Base-by-base conservation (phyloP, 768 basidiomycete species). In the Tylopilus felleus region DNA sequence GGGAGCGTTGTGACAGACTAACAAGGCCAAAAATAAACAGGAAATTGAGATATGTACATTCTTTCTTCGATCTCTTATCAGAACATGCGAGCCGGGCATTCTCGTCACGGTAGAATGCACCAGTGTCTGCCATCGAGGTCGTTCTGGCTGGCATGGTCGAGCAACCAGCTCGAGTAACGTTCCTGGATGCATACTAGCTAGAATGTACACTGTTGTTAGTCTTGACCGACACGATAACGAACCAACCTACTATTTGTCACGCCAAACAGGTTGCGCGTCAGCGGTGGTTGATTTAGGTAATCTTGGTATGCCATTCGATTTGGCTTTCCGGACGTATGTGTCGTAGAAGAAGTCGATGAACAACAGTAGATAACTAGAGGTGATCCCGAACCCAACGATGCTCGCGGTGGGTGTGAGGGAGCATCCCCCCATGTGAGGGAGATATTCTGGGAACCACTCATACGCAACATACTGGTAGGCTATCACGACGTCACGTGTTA, bases 321-420 rank as follows among this genome's bases (percentile, higher is more conserved):
- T 39, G 4, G 52, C 16, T 23, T 53, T 56, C 23, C 51, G 39
- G 2, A 41, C 41, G n/a, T n/a, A n/a, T n/a, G n/a, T n/a, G n/a
- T n/a, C n/a, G n/a, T n/a, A n/a, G n/a, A n/a, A n/a, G n/a, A 64
- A 64, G 19, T 64, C 44, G 41, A 64, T n/a, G 58, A 64, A 64
- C 36, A 64, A 33, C 12, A 60, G 22, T 1, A 64, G 48, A 45
- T 64, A 63, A 21, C 61, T 64, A 43, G 41, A 44, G 44, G 63
- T 41, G 43, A 64, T 51, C 2, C 47, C 47, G 5, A 1, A 38
- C 3, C 59, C 59, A 13, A 58, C 29, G 29, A 60, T 49, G 36
- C 51, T 56, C 8, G 59, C 59, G 2, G 55, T 47, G 1, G 59
- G 63, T 4, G 61, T 58, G n/a, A 52, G 54, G 1, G 54, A 0